phyloP scores from a whole-genome alignment of 352 stramenopile species.

The Pythium dissotocum region DNA sequence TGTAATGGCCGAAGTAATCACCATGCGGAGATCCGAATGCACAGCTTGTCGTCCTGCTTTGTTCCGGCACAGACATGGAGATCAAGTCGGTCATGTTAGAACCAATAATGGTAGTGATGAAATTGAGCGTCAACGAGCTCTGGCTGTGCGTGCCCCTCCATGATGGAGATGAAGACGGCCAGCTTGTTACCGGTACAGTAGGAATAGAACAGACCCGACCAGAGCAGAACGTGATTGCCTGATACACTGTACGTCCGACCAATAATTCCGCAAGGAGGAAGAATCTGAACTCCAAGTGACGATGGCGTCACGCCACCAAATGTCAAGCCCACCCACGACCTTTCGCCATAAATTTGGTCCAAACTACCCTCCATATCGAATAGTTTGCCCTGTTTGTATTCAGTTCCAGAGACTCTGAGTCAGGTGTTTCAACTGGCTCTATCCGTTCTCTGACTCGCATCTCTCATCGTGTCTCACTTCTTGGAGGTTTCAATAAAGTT shows the following conservation, averaged over 20 bases:
- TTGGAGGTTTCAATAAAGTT: background rate
- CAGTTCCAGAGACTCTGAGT: background rate
- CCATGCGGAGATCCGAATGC: background rate
- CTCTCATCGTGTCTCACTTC: background rate
- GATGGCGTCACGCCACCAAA: background rate
- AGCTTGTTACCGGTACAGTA: no score
- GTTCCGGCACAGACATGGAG: background rate
- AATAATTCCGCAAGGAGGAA: background rate
- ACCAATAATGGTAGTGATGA: background rate
- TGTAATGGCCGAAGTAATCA: background rate
- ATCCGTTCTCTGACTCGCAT: background rate
- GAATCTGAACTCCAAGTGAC: background rate
- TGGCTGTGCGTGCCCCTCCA: no score
- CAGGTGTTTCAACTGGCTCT: background rate
- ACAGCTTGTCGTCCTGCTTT: background rate
- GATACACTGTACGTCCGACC: background rate
- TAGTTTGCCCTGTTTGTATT: background rate
- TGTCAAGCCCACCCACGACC: background rate
- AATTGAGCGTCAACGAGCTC: background rate
- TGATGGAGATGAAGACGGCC: background rate
- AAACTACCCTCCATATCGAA: background rate
- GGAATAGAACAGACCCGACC: background rate
- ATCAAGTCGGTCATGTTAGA: background rate
- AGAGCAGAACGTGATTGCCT: background rate
- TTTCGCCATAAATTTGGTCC: background rate